Conservation (phyloP, 352 stramenopile species). For the Thraustochytrium aureum region DNA sequence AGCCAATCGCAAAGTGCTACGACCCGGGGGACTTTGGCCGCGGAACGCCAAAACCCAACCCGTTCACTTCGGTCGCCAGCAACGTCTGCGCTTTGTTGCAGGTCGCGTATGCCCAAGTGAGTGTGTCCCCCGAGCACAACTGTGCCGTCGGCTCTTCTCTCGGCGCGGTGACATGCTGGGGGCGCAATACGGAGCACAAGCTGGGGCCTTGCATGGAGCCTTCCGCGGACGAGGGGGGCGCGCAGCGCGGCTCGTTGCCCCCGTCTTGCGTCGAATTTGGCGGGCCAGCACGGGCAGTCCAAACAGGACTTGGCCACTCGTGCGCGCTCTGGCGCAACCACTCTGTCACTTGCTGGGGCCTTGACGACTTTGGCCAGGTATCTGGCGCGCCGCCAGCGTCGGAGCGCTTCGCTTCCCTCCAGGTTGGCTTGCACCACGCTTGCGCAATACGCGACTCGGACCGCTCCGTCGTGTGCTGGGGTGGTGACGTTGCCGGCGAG, state of each 20-base stretch:
- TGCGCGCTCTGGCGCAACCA: conserved; percentile 3
- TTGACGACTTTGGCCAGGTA: neutral
- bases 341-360: neutral
- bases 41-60: neutral
- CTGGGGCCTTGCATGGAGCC: neutral
- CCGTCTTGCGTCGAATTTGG: neutral
- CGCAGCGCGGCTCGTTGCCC: neutral
- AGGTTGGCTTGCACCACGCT: neutral
- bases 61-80: neutral
- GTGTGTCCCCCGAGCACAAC: neutral
- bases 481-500: neutral
- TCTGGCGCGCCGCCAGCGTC: neutral
- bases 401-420: neutral
- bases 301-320: neutral
- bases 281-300: neutral
- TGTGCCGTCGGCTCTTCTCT: neutral
- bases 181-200: neutral
- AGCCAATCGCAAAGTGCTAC: neutral
- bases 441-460: neutral
- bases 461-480: neutral
- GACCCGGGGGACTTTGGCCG: neutral
- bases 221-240: no score
- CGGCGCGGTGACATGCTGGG: neutral
- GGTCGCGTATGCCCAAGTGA: neutral
- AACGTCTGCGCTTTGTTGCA: neutral